Base-by-base conservation (phyloP, 2,329 filamentous ascomycete species). In the Amylocarpus encephaloides region DNA sequence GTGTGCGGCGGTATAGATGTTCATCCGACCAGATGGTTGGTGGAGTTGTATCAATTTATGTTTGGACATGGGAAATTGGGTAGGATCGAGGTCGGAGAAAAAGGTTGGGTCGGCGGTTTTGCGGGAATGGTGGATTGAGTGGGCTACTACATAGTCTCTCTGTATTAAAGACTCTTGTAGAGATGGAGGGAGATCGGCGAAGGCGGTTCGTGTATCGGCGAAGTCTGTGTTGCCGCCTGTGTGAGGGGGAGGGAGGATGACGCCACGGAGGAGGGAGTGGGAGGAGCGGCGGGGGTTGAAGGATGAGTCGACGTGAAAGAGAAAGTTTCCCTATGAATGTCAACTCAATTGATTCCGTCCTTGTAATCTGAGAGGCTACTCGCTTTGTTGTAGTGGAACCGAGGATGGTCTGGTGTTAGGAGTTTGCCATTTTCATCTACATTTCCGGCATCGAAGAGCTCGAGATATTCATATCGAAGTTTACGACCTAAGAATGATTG, bases 371-470 rank as follows among this genome's bases (percentile, higher is more conserved):
- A 0, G 73, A 73, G 15, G 78, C 65, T 32, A 35, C 35, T 18
- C 33, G 54, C 56, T 43, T 53, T 59, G 32, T 59, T 60, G 39
- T 56, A 58, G 18, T 59, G 53, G 4, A 51, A 50, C 18, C 58
- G 44, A 7, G 52, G 48, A 46, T 44, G 46, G 30, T 58, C 55
- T n/a, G 51, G 26, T 32, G 49, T 43, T 22, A 56, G 42, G 9
- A 59, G 1, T 56, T 60, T 3, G 59, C 72, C 73, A 38, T 77
- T 70, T 1, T 68, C 67, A 43, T 77, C 71, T 11, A 80, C 65
- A 61, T 82, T 82, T 46, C 74, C 70, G 0, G 76, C 76, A 55
- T 82, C 79, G 60, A 81, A 81, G 1, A 82, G 69, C 60, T 80
- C 73, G 38, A 70, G 66, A 52, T 73, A 57, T 1, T 64, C 58